A percentile compares a stretch with the other conserved stretches of the same genome.
phyloP scores from a whole-genome alignment of 495 filamentous ascomycete species.

The Hyaloscypha variabilis region DNA sequence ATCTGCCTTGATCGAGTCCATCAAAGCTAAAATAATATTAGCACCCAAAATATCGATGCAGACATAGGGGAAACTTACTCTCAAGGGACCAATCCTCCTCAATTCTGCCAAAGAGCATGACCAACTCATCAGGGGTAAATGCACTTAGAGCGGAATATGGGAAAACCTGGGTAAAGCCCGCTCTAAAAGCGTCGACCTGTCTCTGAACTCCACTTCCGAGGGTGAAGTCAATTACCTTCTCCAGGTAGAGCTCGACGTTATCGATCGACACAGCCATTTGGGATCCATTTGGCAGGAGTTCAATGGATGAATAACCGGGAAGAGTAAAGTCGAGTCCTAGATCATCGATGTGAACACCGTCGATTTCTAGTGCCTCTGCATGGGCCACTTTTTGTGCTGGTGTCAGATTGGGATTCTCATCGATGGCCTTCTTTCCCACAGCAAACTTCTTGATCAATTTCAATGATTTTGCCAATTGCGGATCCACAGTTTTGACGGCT shows the following conservation, averaged over 20 bases:
- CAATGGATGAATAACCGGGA: constrained; percentile 89
- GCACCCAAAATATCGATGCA: constrained; percentile 19
- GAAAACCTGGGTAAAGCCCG: constrained; percentile 95
- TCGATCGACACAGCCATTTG: constrained; percentile 80
- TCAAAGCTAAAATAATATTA: constrained; percentile 63
- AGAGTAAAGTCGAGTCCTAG: constrained; percentile 91
- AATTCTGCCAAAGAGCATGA: constrained; percentile 90
- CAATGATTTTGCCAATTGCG: constrained; percentile 81
- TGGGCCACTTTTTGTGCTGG: constrained; percentile 70
- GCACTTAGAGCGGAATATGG: constrained; percentile 89
- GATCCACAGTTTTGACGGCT: constrained; percentile 89
- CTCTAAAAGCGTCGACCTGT: constrained; percentile 89
- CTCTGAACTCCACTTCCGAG: constrained; percentile 82
- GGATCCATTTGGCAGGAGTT: constrained; percentile 74
- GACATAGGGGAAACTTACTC: constrained; percentile 60
- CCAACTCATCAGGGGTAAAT: constrained; percentile 96
- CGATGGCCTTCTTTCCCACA: constrained; percentile 77
- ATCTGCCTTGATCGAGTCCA: constrained; percentile 99
- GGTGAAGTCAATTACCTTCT: constrained; percentile 90
- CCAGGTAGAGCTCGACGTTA: constrained; percentile 85
- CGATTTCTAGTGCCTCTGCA: constrained; percentile 67
- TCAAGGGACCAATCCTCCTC: constrained; percentile 99
- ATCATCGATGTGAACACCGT: constrained; percentile 80
- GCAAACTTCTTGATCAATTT: constrained; percentile 88
- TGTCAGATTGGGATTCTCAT: constrained; percentile 65